Evolutionary conservation across 106 monocot genomes (phyloP), one percentile per base, ranked within the genome.

Genomic region (Phalaenopsis equestris): DNA sequence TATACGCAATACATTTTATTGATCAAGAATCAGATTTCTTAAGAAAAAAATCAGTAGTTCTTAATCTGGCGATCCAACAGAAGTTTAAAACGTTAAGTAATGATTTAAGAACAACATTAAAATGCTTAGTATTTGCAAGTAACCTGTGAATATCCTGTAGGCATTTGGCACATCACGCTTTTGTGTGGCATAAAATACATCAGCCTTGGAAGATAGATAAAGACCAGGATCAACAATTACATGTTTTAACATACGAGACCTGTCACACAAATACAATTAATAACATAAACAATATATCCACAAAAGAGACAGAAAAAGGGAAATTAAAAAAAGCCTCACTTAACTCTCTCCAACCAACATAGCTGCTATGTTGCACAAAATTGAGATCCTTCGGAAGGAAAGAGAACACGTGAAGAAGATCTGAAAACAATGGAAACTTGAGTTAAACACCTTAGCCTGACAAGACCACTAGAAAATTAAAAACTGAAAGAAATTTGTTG

Each of bases 381-480:
- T 94, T 94, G 55, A 94, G 86, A 86, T 94, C 91, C 78, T 64
- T 92, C 24, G 97, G 97, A 30, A 98, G 83, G 81, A 88, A 90
- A 36, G 97, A 92, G 37, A 98, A 89, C n/a, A 98, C 92, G 86
- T 98, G 97, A 47, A 98, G 94, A 58, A 98, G 90, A 88, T 98
- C 97, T 98, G n/a, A 77, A 82, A 82, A 75, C n/a, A 74, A 79
- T 36, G 72, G 3, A 80, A 73, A 78, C 39, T 41, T 58, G 14
- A 43, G n/a, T 68, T 76, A 82, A 56, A 30, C 14, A 79, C 9
- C 68, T 19, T 24, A 10, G 16, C 43, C 19, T 74, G 76, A 76
- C n/a, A n/a, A 23, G 9, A 76, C 24, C n/a, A 49, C 19, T 74
- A 47, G 17, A 46, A 76, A 49, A n/a, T 47, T 15, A 45, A 42